Evolutionary conservation across 2,329 filamentous ascomycete genomes (phyloP).

Genomic region (Cadophora malorum): DNA sequence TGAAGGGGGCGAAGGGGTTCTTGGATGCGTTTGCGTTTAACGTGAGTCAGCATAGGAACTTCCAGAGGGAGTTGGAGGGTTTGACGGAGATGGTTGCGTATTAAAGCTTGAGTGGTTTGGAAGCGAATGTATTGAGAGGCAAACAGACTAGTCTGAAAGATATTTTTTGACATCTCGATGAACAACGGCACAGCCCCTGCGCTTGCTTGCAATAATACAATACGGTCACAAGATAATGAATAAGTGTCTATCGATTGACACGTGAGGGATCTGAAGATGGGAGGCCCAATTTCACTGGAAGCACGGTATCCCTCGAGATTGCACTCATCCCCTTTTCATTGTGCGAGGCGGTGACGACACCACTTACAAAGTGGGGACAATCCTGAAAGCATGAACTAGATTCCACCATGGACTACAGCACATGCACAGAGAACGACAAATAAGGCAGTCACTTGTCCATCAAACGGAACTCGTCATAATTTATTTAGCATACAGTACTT

Average conservation of each 20-base stretch:
- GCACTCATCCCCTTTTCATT: too few species aligned
- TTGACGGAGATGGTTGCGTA: slow-evolving; percentile 72
- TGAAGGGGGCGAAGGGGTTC: slow-evolving; percentile 72
- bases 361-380: too few species aligned
- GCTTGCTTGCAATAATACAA: too few species aligned
- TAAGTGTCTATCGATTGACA: too few species aligned
- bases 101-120: slow-evolving; percentile 45
- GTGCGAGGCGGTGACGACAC: too few species aligned
- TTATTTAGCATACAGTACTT: slow-evolving; percentile 6
- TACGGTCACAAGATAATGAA: too few species aligned
- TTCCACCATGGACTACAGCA: neutral
- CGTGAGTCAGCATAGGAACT: slow-evolving; percentile 77
- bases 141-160: neutral
- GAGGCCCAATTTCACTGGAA: too few species aligned
- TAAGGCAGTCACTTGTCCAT: neutral
- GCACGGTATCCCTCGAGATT: too few species aligned
- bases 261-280: too few species aligned
- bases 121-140: neutral
- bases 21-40: slow-evolving; percentile 72
- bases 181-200: neutral
- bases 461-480: neutral
- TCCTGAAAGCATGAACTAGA: too few species aligned
- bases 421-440: neutral
- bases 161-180: neutral
- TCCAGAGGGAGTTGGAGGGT: slow-evolving; percentile 75